Conservation (phyloP, 306 rosid species). For the Comarum palustre region DNA sequence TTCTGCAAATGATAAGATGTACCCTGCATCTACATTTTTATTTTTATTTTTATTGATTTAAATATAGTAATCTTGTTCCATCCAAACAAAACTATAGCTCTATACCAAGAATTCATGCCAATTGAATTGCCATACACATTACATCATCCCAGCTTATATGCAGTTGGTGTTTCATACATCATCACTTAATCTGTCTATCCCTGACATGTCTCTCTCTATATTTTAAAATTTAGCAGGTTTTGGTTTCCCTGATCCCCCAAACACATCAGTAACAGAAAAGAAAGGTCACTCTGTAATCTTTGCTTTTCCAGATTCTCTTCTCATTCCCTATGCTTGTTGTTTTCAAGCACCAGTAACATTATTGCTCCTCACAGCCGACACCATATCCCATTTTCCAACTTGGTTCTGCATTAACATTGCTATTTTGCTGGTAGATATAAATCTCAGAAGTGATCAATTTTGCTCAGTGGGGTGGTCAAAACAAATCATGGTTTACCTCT, state of each 20-base stretch:
- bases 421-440: neutral
- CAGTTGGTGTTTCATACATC: constrained; percentile 1
- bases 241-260: constrained; percentile 7
- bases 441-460: neutral
- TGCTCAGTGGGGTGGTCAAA: neutral
- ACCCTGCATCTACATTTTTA: neutral
- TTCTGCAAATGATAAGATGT: neutral
- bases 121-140: neutral
- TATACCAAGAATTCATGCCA: neutral
- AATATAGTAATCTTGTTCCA: neutral
- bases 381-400: neutral
- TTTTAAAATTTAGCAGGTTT: neutral
- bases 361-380: constrained; percentile 5
- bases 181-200: neutral
- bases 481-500: neutral
- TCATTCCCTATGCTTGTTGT: neutral
- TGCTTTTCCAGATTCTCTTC: constrained; percentile 11
- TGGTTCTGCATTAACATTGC: neutral
- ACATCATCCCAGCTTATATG: neutral
- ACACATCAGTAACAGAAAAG: neutral
- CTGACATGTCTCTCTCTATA: neutral
- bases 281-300: neutral
- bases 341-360: constrained; percentile 1
- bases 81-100: neutral
- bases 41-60: neutral